Base-by-base conservation (phyloP, 352 stramenopile genomes). In the Pelagophyceae sp. region DNA sequence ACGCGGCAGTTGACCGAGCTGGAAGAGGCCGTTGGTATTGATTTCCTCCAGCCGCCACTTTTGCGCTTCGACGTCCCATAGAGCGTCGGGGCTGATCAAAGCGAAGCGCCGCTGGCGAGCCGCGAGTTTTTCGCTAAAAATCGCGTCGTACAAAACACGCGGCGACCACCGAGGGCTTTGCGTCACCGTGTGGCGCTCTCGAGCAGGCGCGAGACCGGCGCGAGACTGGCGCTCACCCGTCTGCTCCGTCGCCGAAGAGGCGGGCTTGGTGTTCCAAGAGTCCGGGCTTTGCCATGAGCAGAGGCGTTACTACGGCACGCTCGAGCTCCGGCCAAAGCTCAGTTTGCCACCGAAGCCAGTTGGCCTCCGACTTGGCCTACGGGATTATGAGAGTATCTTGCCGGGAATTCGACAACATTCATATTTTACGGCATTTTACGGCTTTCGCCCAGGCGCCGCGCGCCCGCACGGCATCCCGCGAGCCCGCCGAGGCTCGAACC, bases 11-110 rank as follows among this genome's bases (percentile, higher is more conserved):
- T 37, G 33, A n/a, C 67, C 67, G 20, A 74, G 38, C 29, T 74
- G 67, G 67, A 74, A 74, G 35, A 74, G 67, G 35, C 67, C 67
- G 38, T 74, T 74, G 17, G 67, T 74, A 31, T 74, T 74, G 37
- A 74, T 74, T 37, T 74, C 67, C 67, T 74, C 67, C 19, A 74
- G 67, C 15, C 35, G 33, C 67, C 67, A 74, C 2, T 2, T 5
- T 11, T n/a, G 3, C 11, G 33, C 33, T 11, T 74, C 67, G 33
- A 31, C 35, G 67, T 74, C 67, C 11, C n/a, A 74, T 33, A 74
- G 19, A 0, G 38, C 67, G 67, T 74, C 67, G 15, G 67, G 67
- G 17, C 35, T 60, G 33, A 74, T 1, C 20, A 74, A 31, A 2
- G 67, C 67, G 35, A 74, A 29, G 15, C 67, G 67, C 15, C 38